Evolutionary conservation across 805 yeast genomes (phyloP).

Genomic region (Candida patagonica): DNA sequence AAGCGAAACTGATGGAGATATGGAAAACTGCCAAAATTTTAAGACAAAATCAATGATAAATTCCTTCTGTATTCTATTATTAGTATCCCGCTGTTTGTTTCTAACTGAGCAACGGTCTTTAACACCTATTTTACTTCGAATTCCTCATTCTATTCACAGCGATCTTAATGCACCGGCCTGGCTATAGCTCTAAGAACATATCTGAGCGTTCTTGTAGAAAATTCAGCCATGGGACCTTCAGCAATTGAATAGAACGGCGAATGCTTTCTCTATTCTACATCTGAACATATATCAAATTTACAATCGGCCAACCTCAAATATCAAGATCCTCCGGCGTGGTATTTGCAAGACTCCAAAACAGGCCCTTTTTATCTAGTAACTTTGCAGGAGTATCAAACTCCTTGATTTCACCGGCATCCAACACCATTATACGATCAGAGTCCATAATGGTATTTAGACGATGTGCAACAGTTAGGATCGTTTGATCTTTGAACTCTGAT

Average conservation of each 20-base stretch:
- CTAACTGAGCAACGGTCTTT: slow-evolving; percentile 5
- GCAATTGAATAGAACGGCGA: slow-evolving; percentile 44
- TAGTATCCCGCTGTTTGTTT: no score
- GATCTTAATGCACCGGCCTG: slow-evolving; percentile 42
- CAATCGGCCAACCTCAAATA: no score
- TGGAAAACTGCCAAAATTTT: no score
- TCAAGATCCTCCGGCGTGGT: no score
- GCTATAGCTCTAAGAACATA: slow-evolving; percentile 57
- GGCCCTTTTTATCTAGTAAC: slow-evolving; percentile 34
- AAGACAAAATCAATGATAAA: no score
- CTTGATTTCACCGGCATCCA: slow-evolving; percentile 56
- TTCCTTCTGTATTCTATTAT: no score
- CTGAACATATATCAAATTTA: no score
- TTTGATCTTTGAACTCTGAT: slow-evolving; percentile 51
- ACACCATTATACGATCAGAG: slow-evolving; percentile 60
- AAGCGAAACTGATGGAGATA: no score
- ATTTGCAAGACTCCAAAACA: no score
- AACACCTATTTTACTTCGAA: slow-evolving; percentile 14
- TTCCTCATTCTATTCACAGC: slow-evolving; percentile 16
- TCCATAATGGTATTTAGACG: slow-evolving; percentile 73
- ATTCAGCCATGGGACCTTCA: slow-evolving; percentile 34
- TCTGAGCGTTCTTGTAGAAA: slow-evolving; percentile 52
- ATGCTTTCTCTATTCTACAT: no score
- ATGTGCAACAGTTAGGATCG: slow-evolving; percentile 78
- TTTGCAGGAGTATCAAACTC: slow-evolving; percentile 65